Base-by-base conservation (phyloP, 768 basidiomycete genomes). In the Saitozyma sp. region DNA sequence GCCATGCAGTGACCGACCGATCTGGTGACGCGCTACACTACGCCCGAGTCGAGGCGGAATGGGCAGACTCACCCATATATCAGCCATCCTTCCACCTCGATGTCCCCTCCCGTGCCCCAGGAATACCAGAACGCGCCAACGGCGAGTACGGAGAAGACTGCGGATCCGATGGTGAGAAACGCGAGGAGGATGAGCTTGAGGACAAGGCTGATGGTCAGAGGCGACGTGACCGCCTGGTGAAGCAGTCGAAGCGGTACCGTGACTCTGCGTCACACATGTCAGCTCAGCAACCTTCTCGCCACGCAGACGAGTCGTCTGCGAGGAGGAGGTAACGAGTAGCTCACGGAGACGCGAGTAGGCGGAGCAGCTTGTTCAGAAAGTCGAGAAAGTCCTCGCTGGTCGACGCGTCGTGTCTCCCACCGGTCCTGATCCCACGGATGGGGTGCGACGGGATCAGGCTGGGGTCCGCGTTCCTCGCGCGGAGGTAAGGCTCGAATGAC, bases 71-170 rank as follows among this genome's bases (percentile, higher is more conserved):
- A 75, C 77, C 78, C 78, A 53, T 79, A 79, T 16, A 67, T 63
- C 49, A 79, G 59, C 78, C 78, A 79, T 16, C 74, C 78, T 57
- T 79, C 78, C 11, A 73, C 66, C 53, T 79, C 76, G 8, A 79
- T 62, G 5, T 59, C 46, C 3, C 70, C 68, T 3, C 69, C 75
- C 13, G 71, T 69, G 3, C 71, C 68, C 73, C 76, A 77, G 1
- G 68, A 72, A 57, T 64, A 75, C 73, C 76, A 79, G 59, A 76
- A 77, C 3, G 73, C 74, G 9, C 64, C 74, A 11, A 76, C 73
- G 16, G 74, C 73, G 8, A 77, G 46, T 1, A 77, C 56, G 2
- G 74, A 76, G 59, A 77, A 69, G 1, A 69, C 53, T 13, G 70
- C 73, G 6, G 76, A 76, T 11, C 63, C 64, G 2, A 73, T 50